Percentiles rank a stretch among this genome's conserved stretches.
Evolutionary conservation across 257 asterid genomes (phyloP).

Genomic region (Salvia miltiorrhiza): DNA sequence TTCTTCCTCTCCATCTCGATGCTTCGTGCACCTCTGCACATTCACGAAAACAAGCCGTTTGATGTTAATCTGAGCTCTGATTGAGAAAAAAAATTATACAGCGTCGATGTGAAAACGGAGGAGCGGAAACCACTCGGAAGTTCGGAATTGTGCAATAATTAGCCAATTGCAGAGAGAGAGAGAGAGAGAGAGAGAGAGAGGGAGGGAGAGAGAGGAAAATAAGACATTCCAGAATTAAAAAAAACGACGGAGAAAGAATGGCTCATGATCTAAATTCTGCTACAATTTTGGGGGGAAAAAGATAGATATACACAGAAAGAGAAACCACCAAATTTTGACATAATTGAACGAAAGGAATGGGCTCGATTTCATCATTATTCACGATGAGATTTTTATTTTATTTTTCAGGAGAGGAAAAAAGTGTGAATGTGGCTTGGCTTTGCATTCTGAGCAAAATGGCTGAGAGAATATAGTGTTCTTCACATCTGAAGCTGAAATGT

Average conservation of each 20-base stretch:
- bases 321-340: background rate
- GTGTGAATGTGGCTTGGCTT: background rate
- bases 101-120: background rate
- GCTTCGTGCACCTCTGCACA: conserved; percentile 28
- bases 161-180: conserved; percentile 2
- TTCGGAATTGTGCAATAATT: background rate
- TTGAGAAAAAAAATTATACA: too few relatives aligned
- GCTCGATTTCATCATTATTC: background rate
- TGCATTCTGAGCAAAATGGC: background rate
- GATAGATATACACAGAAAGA: background rate
- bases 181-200: too few relatives aligned
- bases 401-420: background rate
- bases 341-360: background rate
- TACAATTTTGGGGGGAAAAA: background rate
- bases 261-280: background rate
- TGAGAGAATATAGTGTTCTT: background rate
- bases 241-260: background rate
- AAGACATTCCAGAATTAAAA: background rate
- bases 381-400: background rate
- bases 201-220: background rate
- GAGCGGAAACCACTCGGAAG: background rate
- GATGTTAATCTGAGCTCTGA: conserved; percentile 10
- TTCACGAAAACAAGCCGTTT: background rate
- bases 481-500: conserved; percentile 1
- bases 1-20: conserved; percentile 57